Conservation (phyloP, 768 basidiomycete genomes). For the Boletus subparvulus region DNA sequence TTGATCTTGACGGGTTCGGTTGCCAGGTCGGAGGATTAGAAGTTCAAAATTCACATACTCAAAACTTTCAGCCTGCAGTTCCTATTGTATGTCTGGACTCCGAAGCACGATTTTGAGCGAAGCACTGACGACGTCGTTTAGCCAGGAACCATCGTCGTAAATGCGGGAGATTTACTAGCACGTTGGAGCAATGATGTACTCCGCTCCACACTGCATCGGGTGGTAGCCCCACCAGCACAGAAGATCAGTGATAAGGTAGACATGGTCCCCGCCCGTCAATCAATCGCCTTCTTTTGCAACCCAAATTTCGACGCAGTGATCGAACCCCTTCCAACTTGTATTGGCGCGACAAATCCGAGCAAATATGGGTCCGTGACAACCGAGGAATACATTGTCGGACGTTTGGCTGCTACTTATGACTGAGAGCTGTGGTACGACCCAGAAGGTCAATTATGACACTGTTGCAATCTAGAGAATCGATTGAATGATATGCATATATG, state of each 20-base stretch:
- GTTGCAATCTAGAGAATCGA: conserved; percentile 5
- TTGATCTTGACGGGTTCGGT: conserved; percentile 1
- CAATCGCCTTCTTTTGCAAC: conserved; percentile 87
- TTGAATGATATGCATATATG: conserved; percentile 12
- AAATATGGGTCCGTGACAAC: conserved; percentile 75
- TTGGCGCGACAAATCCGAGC: conserved; percentile 41
- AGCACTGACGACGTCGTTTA: conserved; percentile 29
- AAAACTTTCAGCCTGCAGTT: conserved; percentile 64
- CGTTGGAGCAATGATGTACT: conserved; percentile 84
- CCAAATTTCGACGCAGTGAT: conserved; percentile 71
- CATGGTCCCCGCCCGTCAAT: conserved; percentile 68
- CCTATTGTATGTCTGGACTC: conserved; percentile 59
- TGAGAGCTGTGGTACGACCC: conserved; percentile 21
- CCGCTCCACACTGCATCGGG: conserved; percentile 78
- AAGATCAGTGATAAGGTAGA: conserved; percentile 48
- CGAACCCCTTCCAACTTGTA: conserved; percentile 66
- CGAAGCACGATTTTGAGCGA: not conserved
- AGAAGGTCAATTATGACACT: not conserved
- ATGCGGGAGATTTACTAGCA: conserved; percentile 76
- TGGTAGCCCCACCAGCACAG: conserved; percentile 66
- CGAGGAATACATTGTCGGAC: conserved; percentile 74
- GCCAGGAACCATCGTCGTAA: conserved; percentile 81
- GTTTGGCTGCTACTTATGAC: conserved; percentile 59
- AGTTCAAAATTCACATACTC: conserved; percentile 78
- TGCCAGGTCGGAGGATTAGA: conserved; percentile 76